A percentile compares a stretch with the other conserved stretches of the same genome.
Evolutionary conservation across 768 basidiomycete genomes (phyloP).

Genomic region (Leccinum subgranulosum): DNA sequence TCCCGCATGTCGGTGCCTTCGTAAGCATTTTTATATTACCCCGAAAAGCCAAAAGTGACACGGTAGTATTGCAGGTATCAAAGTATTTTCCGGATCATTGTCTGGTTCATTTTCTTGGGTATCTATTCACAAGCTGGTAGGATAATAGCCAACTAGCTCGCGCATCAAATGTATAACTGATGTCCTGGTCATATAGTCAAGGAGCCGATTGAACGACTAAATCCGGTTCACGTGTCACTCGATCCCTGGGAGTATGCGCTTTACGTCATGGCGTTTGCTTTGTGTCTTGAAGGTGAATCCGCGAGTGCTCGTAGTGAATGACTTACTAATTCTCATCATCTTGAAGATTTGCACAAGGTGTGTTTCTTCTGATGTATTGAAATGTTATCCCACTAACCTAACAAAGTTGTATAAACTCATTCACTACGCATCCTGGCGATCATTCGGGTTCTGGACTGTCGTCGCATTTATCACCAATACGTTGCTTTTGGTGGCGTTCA

Average conservation of each 20-base stretch:
- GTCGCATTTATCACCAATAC: conserved; percentile 71
- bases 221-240: conserved; percentile 49
- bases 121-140: conserved; percentile 83
- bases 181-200: conserved; percentile 44
- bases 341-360: conserved; percentile 26
- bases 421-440: conserved; percentile 74
- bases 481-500: conserved; percentile 71
- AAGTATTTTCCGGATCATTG: conserved; percentile 71
- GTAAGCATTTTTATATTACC: conserved; percentile 30
- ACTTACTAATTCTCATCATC: conserved; percentile 35
- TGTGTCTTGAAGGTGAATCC: conserved; percentile 71
- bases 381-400: not conserved
- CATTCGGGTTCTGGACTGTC: conserved; percentile 76
- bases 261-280: conserved; percentile 76
- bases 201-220: conserved; percentile 72
- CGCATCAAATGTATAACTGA: not conserved
- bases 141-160: conserved; percentile 10
- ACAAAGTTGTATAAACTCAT: conserved; percentile 67
- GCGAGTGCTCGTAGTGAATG: conserved; percentile 17
- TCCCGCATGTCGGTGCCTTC: conserved; percentile 77
- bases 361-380: not conserved
- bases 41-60: not conserved
- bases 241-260: conserved; percentile 80
- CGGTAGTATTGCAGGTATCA: conserved; percentile 61
- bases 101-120: conserved; percentile 77